Conservation (phyloP, 2,329 filamentous ascomycete genomes). For the Hymenoscyphus salicellus region DNA sequence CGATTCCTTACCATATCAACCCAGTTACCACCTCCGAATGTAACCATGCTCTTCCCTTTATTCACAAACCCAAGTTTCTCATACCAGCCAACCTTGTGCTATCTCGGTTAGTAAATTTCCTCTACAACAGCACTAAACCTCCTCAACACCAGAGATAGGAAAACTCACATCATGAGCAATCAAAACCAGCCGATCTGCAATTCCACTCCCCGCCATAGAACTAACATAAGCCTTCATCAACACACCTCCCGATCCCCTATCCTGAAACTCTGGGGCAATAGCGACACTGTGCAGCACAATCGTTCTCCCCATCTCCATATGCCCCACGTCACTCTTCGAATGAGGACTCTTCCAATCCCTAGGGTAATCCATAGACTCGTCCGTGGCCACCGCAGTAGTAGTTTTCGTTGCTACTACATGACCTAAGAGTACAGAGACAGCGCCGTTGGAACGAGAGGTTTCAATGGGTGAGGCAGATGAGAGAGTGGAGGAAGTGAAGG, state of each 20-base stretch:
- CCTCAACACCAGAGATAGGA: background rate
- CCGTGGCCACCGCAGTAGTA: constrained; percentile 60
- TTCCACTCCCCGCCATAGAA: constrained; percentile 66
- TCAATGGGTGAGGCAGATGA: constrained; percentile 56
- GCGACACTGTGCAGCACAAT: constrained; percentile 81
- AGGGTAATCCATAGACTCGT: constrained; percentile 73
- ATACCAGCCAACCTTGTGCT: constrained; percentile 72
- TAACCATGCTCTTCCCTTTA: constrained; percentile 63
- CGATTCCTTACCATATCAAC: constrained; percentile 68
- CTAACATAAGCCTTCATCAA: constrained; percentile 75
- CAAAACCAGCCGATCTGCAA: constrained; percentile 70
- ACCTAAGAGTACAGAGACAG: constrained; percentile 63
- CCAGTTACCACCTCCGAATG: constrained; percentile 79
- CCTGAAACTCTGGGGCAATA: constrained; percentile 71
- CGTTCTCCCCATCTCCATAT: constrained; percentile 70
- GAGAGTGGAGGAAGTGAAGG: constrained; percentile 53
- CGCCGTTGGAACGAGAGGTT: constrained; percentile 54
- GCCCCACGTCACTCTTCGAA: constrained; percentile 50
- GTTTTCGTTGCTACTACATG: constrained; percentile 77
- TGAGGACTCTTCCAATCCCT: constrained; percentile 55
- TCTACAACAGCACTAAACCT: background rate
- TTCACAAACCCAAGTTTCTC: constrained; percentile 70
- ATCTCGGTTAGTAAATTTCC: background rate
- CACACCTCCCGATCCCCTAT: constrained; percentile 68
- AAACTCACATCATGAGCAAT: constrained; percentile 67